Conservation (phyloP, 345 rosid species). For the Excoecaria agallocha region DNA sequence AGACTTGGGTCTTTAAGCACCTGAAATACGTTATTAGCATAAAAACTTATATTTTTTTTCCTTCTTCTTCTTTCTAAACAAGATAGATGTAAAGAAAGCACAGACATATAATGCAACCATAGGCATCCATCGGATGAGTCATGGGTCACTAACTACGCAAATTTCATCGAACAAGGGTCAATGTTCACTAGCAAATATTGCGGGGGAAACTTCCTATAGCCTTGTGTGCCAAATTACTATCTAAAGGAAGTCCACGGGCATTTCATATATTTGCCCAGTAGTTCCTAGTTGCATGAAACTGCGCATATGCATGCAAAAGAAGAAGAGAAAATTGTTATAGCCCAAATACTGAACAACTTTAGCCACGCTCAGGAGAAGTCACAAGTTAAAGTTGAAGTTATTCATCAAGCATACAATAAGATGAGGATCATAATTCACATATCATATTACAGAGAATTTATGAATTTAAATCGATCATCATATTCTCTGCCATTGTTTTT, state of each 20-base stretch:
- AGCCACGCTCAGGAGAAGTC: not conserved
- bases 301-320: not conserved
- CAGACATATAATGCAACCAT: not conserved
- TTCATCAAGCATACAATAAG: not conserved
- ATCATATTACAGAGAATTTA: not conserved
- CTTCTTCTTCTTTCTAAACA: no score
- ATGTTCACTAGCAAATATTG: no score
- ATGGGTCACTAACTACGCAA: not conserved
- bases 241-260: not conserved
- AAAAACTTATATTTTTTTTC: no score
- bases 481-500: not conserved
- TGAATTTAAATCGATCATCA: not conserved
- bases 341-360: not conserved
- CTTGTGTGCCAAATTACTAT: not conserved
- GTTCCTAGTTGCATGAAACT: no score
- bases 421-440: not conserved
- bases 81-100: no score
- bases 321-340: not conserved
- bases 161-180: not conserved
- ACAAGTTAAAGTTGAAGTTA: not conserved
- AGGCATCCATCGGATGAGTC: not conserved
- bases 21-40: constrained; percentile 29
- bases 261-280: not conserved
- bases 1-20: constrained; percentile 84
- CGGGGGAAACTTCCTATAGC: no score